phyloP scores from a whole-genome alignment of 495 filamentous ascomycete species.

The Barbatosphaeria neglecta region DNA sequence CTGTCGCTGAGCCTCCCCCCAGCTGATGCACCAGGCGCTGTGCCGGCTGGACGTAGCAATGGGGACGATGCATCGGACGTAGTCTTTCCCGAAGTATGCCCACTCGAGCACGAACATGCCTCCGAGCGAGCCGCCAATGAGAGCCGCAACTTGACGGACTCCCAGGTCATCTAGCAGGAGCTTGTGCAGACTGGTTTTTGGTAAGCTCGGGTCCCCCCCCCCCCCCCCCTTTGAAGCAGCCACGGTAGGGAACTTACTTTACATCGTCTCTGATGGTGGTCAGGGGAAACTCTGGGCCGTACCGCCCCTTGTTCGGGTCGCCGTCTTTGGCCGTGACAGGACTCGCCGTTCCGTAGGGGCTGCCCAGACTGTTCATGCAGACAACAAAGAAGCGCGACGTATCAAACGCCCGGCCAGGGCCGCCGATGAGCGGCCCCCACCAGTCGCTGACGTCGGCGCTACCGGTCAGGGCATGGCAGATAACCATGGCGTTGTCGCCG shows the following conservation, averaged over 20 bases:
- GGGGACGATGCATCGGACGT: conserved; percentile 81
- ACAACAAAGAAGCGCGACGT: conserved; percentile 84
- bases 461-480: conserved; percentile 92
- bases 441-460: conserved; percentile 94
- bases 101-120: conserved; percentile 97
- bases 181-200: conserved; percentile 63
- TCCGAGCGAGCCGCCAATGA: conserved; percentile 95
- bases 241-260: conserved; percentile 46
- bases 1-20: conserved; percentile 95
- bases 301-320: conserved; percentile 58
- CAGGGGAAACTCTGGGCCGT: conserved; percentile 92
- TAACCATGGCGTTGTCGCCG: conserved; percentile 85
- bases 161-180: conserved; percentile 83
- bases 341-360: conserved; percentile 92
- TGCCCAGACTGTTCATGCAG: conserved; percentile 92
- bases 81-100: conserved; percentile 90
- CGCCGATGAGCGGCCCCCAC: conserved; percentile 93
- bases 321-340: conserved; percentile 83
- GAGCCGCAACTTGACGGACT: conserved; percentile 72
- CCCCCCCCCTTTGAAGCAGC: neutral
- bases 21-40: conserved; percentile 98
- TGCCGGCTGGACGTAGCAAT: conserved; percentile 92
- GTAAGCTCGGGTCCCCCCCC: too few species aligned
- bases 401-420: conserved; percentile 84
- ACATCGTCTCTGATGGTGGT: conserved; percentile 95